Conservation (phyloP, 1,139 yeast species). For the Blastobotrys proliferans region DNA sequence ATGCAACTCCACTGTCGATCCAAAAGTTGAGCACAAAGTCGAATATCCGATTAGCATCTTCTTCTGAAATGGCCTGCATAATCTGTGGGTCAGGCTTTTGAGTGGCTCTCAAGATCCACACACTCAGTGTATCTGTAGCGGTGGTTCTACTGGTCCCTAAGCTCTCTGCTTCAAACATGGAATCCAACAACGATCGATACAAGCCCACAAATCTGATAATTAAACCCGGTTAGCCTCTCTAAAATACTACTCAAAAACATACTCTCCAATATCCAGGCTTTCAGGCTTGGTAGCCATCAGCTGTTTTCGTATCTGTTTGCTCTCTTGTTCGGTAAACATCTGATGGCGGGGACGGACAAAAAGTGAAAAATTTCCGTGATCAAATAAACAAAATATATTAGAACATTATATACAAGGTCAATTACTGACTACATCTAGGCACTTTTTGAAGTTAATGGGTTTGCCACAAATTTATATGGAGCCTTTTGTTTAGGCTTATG, state of each 20-base stretch:
- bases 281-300: conserved; percentile 21
- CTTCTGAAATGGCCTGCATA: conserved; percentile 23
- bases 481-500: conserved; percentile 15
- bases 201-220: conserved; percentile 16
- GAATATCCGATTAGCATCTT: conserved; percentile 42
- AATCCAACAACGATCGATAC: conserved; percentile 21
- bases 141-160: conserved; percentile 38
- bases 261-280: conserved; percentile 21
- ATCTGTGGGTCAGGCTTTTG: conserved; percentile 30
- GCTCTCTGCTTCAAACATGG: conserved; percentile 30
- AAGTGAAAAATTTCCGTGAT: neutral
- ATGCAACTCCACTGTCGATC: conserved; percentile 66
- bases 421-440: neutral
- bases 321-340: conserved; percentile 11
- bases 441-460: conserved; percentile 23
- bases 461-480: conserved; percentile 22
- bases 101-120: conserved; percentile 58
- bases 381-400: neutral
- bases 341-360: neutral
- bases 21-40: conserved; percentile 61
- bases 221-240: conserved; percentile 1
- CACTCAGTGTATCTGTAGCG: conserved; percentile 56
- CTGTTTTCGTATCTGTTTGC: conserved; percentile 14
- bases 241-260: conserved; percentile 7
- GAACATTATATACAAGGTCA: conserved; percentile 2